A percentile compares a stretch with the other conserved stretches of the same genome.
phyloP scores from a whole-genome alignment of 225 moss, liverwort and hornwort genomes.

The Pleurozium schreberi region DNA sequence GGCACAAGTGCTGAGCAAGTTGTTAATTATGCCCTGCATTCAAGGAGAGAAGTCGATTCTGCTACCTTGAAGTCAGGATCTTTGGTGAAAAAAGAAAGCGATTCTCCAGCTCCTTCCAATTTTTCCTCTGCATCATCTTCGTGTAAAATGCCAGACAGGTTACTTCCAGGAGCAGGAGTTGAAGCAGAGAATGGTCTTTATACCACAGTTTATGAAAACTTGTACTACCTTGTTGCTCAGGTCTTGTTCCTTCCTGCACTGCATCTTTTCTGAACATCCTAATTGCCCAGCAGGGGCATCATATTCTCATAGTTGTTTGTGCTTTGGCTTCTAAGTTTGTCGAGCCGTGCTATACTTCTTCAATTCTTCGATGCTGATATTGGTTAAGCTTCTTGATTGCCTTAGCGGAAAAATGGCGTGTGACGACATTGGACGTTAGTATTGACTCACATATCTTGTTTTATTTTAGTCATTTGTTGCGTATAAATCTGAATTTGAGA shows the following conservation, averaged over 20 bases:
- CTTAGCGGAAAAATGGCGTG: background rate
- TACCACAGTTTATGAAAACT: conserved; percentile 61
- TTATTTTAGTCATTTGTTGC: background rate
- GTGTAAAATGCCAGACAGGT: background rate
- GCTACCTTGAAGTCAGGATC: conserved; percentile 3
- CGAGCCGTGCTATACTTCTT: background rate
- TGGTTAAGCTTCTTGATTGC: background rate
- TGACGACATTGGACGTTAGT: background rate
- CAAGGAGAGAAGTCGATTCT: conserved; percentile 15
- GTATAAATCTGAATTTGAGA: background rate
- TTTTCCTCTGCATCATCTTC: conserved; percentile 13
- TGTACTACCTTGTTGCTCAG: conserved; percentile 89
- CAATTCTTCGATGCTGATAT: background rate
- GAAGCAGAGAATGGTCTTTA: conserved; percentile 36
- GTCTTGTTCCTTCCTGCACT: conserved; percentile 16
- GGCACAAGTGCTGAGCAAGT: conserved; percentile 31
- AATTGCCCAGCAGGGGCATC: background rate
- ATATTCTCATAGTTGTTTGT: background rate
- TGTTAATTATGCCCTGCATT: conserved; percentile 43
- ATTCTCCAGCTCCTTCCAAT: conserved; percentile 19
- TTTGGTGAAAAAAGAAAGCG: conserved; percentile 12
- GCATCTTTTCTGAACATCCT: background rate
- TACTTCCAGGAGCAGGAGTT: conserved; percentile 7
- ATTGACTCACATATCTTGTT: background rate
- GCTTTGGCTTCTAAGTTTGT: background rate